Evolutionary conservation across 306 rosid species (phyloP), one percentile per base, ranked within the genome.

Genomic region (Pterocarpus macrocarpus): DNA sequence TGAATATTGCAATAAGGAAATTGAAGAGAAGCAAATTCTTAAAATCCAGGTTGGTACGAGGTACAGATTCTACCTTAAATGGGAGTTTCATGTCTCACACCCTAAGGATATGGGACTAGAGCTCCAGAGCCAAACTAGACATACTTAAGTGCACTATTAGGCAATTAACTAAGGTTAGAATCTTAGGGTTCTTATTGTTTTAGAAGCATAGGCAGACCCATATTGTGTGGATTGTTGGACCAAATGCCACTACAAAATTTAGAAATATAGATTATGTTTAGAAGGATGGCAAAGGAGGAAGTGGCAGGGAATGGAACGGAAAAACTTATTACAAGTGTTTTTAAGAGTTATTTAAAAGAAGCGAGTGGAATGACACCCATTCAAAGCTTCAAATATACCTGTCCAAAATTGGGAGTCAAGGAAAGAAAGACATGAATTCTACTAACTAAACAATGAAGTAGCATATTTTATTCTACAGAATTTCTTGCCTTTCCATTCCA

Each of bases 81-180:
- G 64, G 39, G 72, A 76, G n/a, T 49, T 76, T 77, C 81, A 36
- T 38, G 2, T 64, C 61, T 45, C 80, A 12, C 47, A 44, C 13
- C 33, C n/a, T 32, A 49, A 44, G 0, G 11, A 72, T 28, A 22
- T 7, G 64, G 38, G 33, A 55, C 53, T 72, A 49, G 12, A 63
- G 35, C 67, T 72, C 83, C 73, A 14, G 56, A 62, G 65, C 53
- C 55, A 80, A 55, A 63, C 39, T 11, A 62, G 32, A 57, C 30
- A 66, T 74, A 35, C 43, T 32, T 84, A 38, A 68, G 13, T 49
- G 45, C n/a, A 49, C 55, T 8, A 33, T 36, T 39, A 67, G 45
- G 44, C 55, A 58, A 39, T 44, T 36, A 71, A 57, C n/a, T 79
- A 36, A 28, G 43, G 33, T 65, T n/a, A 69, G 43, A 47, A 47